phyloP scores from a whole-genome alignment of 352 stramenopile genomes.

The Globisporangium camurandrum region DNA sequence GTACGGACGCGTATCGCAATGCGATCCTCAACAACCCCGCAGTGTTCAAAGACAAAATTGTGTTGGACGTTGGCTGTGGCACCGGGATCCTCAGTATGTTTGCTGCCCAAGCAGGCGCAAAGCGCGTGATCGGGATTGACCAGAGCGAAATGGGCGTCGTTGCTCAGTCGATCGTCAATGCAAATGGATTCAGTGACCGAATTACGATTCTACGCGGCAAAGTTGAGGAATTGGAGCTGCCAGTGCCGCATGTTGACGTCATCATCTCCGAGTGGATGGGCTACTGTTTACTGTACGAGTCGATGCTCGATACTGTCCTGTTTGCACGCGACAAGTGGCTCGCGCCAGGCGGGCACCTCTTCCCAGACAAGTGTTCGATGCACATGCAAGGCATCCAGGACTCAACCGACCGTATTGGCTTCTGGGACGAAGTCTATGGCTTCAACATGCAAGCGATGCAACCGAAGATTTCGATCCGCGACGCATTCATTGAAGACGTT shows the following conservation, averaged over 20 bases:
- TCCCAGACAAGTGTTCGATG: conserved; percentile 97
- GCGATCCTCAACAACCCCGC: conserved; percentile 96
- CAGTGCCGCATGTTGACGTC: conserved; percentile 92
- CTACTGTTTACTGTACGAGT: conserved; percentile 97
- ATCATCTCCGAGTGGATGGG: conserved; percentile 99
- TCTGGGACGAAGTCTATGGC: conserved; percentile 98
- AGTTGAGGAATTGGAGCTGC: conserved; percentile 90
- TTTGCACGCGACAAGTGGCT: conserved; percentile 97
- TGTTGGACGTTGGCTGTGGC: conserved; percentile 96
- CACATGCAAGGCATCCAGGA: conserved; percentile 82
- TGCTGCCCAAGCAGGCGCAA: conserved; percentile 85
- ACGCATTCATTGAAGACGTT: conserved; percentile 96
- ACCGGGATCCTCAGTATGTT: conserved; percentile 98
- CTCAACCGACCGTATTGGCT: conserved; percentile 64
- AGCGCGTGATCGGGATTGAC: conserved; percentile 94
- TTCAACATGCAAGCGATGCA: conserved; percentile 98
- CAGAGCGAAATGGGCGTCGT: conserved; percentile 93
- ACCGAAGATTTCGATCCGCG: conserved; percentile 89
- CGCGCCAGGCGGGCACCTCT: conserved; percentile 88
- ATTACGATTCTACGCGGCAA: conserved; percentile 95
- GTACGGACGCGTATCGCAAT: conserved; percentile 96
- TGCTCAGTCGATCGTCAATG: conserved; percentile 90
- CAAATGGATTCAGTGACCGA: conserved; percentile 87
- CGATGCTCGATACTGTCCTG: conserved; percentile 96
- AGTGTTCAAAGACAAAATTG: conserved; percentile 96